Conservation (phyloP, 1,284 basidiomycete species). For the Megacollybia platyphylla region DNA sequence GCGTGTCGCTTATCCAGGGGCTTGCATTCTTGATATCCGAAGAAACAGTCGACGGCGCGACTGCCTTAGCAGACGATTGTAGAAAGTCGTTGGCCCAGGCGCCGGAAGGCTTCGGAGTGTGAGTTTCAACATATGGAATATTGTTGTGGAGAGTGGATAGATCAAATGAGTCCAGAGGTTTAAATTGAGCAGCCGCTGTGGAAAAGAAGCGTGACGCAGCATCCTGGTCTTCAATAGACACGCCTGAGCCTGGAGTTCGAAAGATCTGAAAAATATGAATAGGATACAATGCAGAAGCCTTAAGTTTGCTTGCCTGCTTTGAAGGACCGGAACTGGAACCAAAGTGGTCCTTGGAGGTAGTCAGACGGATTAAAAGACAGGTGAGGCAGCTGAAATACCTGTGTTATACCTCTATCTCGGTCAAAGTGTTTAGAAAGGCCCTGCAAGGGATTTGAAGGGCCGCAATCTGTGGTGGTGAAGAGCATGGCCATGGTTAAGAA, state of each 20-base stretch:
- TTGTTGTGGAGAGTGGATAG: slow-evolving; percentile 41
- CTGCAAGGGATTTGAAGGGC: slow-evolving; percentile 73
- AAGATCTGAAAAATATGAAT: slow-evolving; percentile 31
- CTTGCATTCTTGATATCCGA: no score
- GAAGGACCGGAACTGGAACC: slow-evolving; percentile 41
- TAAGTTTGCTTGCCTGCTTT: slow-evolving; percentile 30
- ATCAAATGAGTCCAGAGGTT: slow-evolving; percentile 32
- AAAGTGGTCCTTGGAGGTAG: slow-evolving; percentile 46
- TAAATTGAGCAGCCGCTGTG: slow-evolving; percentile 15
- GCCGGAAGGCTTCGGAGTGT: slow-evolving; percentile 4
- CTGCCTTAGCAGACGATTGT: not conserved
- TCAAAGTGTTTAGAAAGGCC: slow-evolving; percentile 67
- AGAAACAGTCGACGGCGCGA: no score
- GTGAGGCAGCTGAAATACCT: slow-evolving; percentile 27
- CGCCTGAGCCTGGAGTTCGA: slow-evolving; percentile 34
- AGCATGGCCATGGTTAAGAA: slow-evolving; percentile 68
- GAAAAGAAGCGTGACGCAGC: slow-evolving; percentile 54
- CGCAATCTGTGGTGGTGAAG: slow-evolving; percentile 63
- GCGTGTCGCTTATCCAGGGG: no score
- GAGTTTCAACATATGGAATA: slow-evolving; percentile 22
- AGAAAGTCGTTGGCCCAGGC: slow-evolving; percentile 11
- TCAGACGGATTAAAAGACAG: slow-evolving; percentile 3
- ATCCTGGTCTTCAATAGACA: slow-evolving; percentile 43
- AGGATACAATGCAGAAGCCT: not conserved
- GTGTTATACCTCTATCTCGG: slow-evolving; percentile 65